phyloP scores from a whole-genome alignment of 352 stramenopile species.

The Pythium graminicola region DNA sequence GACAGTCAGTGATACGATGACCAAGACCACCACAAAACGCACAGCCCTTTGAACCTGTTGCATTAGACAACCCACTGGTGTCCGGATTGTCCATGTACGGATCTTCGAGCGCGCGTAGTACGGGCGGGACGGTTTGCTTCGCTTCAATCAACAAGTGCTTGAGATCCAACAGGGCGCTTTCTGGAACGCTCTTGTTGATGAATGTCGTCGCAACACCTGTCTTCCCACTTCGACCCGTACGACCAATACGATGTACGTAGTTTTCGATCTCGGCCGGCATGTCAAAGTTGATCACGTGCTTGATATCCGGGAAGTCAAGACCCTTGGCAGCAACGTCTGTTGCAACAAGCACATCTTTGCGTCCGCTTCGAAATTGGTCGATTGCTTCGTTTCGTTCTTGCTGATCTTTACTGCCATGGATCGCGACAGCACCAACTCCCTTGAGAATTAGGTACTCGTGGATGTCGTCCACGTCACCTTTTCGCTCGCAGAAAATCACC shows the following conservation, averaged over 20 bases:
- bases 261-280: constrained; percentile 99
- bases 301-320: constrained; percentile 98
- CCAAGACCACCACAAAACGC: constrained; percentile 98
- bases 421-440: constrained; percentile 92
- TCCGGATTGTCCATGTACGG: constrained; percentile 86
- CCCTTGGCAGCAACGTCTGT: constrained; percentile 98
- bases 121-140: constrained; percentile 96
- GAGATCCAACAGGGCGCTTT: constrained; percentile 96
- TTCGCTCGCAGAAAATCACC: constrained; percentile 97
- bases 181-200: constrained; percentile 96
- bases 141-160: constrained; percentile 98
- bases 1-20: constrained; percentile 98
- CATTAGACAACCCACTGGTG: constrained; percentile 39
- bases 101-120: constrained; percentile 97
- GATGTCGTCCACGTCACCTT: constrained; percentile 98
- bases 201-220: constrained; percentile 98
- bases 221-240: constrained; percentile 97
- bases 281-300: constrained; percentile 99
- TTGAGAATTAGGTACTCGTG: constrained; percentile 99
- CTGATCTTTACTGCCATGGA: constrained; percentile 98
- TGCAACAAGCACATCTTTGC: constrained; percentile 97
- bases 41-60: constrained; percentile 90
- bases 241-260: constrained; percentile 99
- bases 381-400: constrained; percentile 97
- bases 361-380: constrained; percentile 88